These are phyloP conservation scores for Pyrenula aspistea DNA, from an alignment of 495 filamentous ascomycete genomes.

Conservation along the genomic window DNA sequence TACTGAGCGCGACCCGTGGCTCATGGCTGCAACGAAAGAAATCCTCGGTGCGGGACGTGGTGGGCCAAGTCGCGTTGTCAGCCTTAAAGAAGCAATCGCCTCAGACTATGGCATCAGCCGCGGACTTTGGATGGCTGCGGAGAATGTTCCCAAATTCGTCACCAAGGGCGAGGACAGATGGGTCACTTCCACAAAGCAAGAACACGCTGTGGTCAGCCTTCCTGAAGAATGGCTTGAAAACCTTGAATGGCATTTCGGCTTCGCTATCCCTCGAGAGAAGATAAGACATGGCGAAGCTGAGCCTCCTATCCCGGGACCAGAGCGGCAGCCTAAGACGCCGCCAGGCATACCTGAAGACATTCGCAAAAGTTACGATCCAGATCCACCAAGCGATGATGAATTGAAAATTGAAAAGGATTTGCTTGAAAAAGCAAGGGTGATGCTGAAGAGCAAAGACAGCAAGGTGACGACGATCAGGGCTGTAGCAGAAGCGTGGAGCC, in stretches of 20 bases:
- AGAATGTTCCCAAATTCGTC: slow-evolving; percentile 32
- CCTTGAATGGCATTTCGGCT: slow-evolving; percentile 83
- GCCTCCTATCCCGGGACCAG: slow-evolving; percentile 30
- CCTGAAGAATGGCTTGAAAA: slow-evolving; percentile 39
- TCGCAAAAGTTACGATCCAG: slow-evolving; percentile 23
- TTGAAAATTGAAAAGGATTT: slow-evolving; percentile 45
- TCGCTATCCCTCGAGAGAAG: slow-evolving; percentile 51
- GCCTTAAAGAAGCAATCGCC: slow-evolving; percentile 75
- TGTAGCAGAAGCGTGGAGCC: slow-evolving; percentile 80
- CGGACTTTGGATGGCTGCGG: slow-evolving; percentile 74
- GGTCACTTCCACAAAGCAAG: background rate
- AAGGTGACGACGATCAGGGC: slow-evolving; percentile 32
- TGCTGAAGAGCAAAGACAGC: slow-evolving; percentile 28
- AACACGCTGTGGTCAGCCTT: slow-evolving; percentile 5
- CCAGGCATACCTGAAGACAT: slow-evolving; percentile 28
- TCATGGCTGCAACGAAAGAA: slow-evolving; percentile 58
- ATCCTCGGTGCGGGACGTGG: slow-evolving; percentile 48
- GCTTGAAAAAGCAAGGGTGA: slow-evolving; percentile 43
- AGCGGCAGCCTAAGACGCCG: slow-evolving; percentile 19
- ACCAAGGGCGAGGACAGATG: slow-evolving; percentile 21
- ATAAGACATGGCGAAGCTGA: slow-evolving; percentile 40
- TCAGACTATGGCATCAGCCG: slow-evolving; percentile 42
- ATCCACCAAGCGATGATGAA: slow-evolving; percentile 15
- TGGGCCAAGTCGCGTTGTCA: slow-evolving; percentile 49
- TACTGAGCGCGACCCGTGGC: slow-evolving; percentile 70